Percentiles rank a stretch among this genome's conserved stretches.
Conservation (phyloP, 1,139 yeast species). For the Trichomonascaceae sp. region DNA sequence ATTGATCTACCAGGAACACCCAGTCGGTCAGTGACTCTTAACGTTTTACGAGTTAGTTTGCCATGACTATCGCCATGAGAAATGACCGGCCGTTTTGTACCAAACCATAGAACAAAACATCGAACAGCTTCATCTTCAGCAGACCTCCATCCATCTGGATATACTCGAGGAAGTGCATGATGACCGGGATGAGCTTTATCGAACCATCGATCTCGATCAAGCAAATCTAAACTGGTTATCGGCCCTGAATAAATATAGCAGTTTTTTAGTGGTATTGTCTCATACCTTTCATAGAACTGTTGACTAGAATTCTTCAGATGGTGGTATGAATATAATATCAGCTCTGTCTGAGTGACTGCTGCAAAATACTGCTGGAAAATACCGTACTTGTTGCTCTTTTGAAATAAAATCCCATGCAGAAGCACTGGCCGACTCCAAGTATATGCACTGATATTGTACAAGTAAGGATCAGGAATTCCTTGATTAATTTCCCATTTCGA, state of each 20-base stretch:
- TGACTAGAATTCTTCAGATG: conserved; percentile 9
- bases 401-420: conserved; percentile 56
- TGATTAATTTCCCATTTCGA: conserved; percentile 50
- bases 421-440: conserved; percentile 57
- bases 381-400: conserved; percentile 63
- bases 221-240: conserved; percentile 51
- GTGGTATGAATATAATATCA: conserved; percentile 38
- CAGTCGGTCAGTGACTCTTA: conserved; percentile 37
- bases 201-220: conserved; percentile 42
- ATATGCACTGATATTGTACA: conserved; percentile 51
- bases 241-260: conserved; percentile 75
- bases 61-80: conserved; percentile 10
- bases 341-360: conserved; percentile 62
- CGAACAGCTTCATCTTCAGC: conserved; percentile 66
- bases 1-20: conserved; percentile 65
- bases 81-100: conserved; percentile 44
- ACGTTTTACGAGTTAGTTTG: conserved; percentile 13
- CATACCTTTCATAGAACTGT: conserved; percentile 21
- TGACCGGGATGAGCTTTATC: conserved; percentile 50
- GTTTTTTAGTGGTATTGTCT: conserved; percentile 48
- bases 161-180: conserved; percentile 60
- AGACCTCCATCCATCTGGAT: conserved; percentile 79
- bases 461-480: conserved; percentile 48
- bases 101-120: conserved; percentile 82
- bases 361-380: conserved; percentile 57